Evolutionary conservation across 176 grass and related monocot genomes (phyloP).

Genomic region (Triticum turgidum): DNA sequence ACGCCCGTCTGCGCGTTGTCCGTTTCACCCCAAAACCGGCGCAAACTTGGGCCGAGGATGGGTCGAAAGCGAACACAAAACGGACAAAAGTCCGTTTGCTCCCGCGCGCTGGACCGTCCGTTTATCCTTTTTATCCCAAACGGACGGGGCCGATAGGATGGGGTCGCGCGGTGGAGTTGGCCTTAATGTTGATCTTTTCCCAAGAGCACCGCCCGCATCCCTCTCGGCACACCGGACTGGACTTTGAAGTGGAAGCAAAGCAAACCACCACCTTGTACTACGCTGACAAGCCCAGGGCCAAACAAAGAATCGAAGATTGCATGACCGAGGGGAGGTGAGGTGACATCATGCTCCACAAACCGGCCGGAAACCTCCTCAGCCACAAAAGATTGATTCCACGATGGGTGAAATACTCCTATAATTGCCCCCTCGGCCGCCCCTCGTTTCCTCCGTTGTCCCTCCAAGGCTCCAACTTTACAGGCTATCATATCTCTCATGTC

Average conservation of each 20-base stretch:
- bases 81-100: too few relatives aligned
- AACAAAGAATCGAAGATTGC: slow-evolving; percentile 10
- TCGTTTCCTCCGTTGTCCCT: background rate
- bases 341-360: background rate
- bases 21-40: too few relatives aligned
- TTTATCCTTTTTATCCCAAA: too few relatives aligned
- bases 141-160: too few relatives aligned
- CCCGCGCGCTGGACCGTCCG: too few relatives aligned
- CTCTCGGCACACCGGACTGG: background rate
- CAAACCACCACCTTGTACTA: background rate
- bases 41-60: too few relatives aligned
- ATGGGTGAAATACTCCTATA: background rate
- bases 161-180: too few relatives aligned
- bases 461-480: slow-evolving; percentile 29
- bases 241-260: slow-evolving; percentile 9
- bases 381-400: background rate
- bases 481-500: background rate
- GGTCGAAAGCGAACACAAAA: too few relatives aligned
- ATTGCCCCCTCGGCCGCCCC: background rate
- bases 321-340: background rate
- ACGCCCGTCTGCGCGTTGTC: too few relatives aligned
- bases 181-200: background rate
- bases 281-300: background rate
- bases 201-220: background rate
- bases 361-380: background rate